phyloP scores from a whole-genome alignment of 768 basidiomycete genomes.

The Mycena vulgaris region DNA sequence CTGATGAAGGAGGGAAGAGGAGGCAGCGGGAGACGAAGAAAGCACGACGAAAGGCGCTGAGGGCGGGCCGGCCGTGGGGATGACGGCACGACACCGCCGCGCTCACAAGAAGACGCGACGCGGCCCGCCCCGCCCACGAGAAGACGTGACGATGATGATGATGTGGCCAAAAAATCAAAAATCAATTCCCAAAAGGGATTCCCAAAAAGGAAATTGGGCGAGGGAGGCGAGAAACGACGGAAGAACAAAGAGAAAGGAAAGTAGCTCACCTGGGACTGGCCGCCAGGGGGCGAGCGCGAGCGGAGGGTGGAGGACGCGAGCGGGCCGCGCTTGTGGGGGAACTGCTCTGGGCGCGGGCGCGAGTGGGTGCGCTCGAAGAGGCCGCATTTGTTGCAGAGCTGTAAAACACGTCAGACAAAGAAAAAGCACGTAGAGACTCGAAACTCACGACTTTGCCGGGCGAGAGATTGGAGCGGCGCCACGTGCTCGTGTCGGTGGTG shows the following conservation, averaged over 20 bases:
- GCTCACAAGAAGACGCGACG: too few species aligned
- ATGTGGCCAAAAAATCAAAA: background rate
- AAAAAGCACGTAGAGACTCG: conserved; percentile 8
- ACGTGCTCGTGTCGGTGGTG: conserved; percentile 88
- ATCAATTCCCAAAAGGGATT: background rate
- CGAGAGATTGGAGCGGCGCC: conserved; percentile 82
- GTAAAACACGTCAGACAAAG: conserved; percentile 44
- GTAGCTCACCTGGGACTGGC: background rate
- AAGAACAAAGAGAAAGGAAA: background rate
- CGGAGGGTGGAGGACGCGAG: conserved; percentile 67
- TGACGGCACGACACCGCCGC: too few species aligned
- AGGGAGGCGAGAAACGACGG: too few species aligned
- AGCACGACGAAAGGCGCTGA: too few species aligned
- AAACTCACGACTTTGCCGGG: conserved; percentile 81
- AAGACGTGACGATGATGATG: background rate
- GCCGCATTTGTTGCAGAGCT: conserved; percentile 80
- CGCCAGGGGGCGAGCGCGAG: conserved; percentile 63
- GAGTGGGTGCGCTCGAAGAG: conserved; percentile 89
- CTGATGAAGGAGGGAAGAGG: too few species aligned
- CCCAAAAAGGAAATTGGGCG: too few species aligned
- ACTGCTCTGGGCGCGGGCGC: conserved; percentile 83
- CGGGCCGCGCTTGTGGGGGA: conserved; percentile 85
- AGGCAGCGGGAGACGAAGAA: too few species aligned
- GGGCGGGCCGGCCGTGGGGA: too few species aligned
- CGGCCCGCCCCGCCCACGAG: too few species aligned